A percentile compares a stretch with the other conserved stretches of the same genome.
Conservation (phyloP, 345 rosid species). For the Abelmoschus esculentus region DNA sequence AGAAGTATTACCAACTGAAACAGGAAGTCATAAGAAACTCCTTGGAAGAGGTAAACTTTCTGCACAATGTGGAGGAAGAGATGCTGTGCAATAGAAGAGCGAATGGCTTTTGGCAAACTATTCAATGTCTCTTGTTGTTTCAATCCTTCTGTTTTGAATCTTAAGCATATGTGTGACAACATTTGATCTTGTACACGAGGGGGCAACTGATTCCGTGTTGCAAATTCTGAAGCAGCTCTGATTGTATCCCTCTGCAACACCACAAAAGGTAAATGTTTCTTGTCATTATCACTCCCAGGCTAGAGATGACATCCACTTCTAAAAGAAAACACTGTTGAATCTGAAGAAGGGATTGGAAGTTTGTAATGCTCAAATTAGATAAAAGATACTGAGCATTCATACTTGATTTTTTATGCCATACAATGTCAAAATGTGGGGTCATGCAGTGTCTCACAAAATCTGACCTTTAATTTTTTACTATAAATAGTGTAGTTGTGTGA, state of each 20-base stretch:
- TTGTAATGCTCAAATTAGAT: neutral
- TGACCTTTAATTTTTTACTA: neutral
- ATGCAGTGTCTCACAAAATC: neutral
- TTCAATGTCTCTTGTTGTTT: conserved; percentile 86
- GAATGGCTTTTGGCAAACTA: conserved; percentile 84
- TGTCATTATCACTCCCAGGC: conserved; percentile 12
- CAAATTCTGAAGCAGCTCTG: conserved; percentile 85
- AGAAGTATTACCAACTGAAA: conserved; percentile 67
- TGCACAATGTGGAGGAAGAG: conserved; percentile 69
- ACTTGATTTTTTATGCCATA: neutral
- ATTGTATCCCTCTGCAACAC: conserved; percentile 64
- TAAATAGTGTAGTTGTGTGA: neutral
- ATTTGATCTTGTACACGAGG: conserved; percentile 69
- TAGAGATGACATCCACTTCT: conserved; percentile 1
- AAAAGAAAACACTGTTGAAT: neutral
- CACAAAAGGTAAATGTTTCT: conserved; percentile 15
- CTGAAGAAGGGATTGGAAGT: neutral
- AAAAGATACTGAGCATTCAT: neutral
- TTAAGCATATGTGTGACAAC: conserved; percentile 81
- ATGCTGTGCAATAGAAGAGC: conserved; percentile 69
- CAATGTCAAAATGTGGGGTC: conserved; percentile 2
- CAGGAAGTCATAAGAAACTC: conserved; percentile 79
- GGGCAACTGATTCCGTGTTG: conserved; percentile 75
- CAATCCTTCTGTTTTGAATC: conserved; percentile 82
- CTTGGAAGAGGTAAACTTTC: conserved; percentile 60